Conservation (phyloP, 805 yeast genomes). For the Yamadazyma nakazawae region DNA sequence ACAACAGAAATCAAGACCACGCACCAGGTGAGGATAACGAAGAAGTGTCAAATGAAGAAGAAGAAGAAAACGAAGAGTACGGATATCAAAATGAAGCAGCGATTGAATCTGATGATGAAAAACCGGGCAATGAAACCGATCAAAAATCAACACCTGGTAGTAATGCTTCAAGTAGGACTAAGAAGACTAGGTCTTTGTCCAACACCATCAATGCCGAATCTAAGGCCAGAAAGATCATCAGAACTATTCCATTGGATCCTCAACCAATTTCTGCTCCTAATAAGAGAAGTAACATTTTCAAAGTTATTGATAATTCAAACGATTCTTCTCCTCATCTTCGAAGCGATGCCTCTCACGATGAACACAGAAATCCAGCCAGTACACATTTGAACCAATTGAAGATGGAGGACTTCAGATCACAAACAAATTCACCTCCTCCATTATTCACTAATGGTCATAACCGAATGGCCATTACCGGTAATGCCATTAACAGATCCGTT, state of each 20-base stretch:
- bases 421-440: slow-evolving; percentile 10
- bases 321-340: slow-evolving; percentile 28
- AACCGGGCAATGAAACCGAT: slow-evolving; percentile 15
- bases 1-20: slow-evolving; percentile 31
- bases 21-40: slow-evolving; percentile 27
- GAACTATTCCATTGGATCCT: slow-evolving; percentile 80
- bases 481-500: slow-evolving; percentile 14
- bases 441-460: slow-evolving; percentile 6
- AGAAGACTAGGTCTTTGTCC: slow-evolving; percentile 49
- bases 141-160: slow-evolving; percentile 39
- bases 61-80: slow-evolving; percentile 24
- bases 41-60: slow-evolving; percentile 23
- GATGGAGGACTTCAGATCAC: slow-evolving; percentile 4
- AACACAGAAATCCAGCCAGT: neutral
- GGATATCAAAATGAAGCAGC: slow-evolving; percentile 21
- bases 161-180: slow-evolving; percentile 28
- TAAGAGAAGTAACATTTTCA: slow-evolving; percentile 37
- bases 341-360: slow-evolving; percentile 5
- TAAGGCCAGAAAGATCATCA: slow-evolving; percentile 69
- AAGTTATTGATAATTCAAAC: slow-evolving; percentile 32
- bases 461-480: slow-evolving; percentile 17
- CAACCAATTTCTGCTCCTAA: slow-evolving; percentile 55
- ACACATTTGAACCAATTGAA: neutral
- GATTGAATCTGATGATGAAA: slow-evolving; percentile 20
- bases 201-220: slow-evolving; percentile 61